Evolutionary conservation across 148 eudicot species (phyloP).

Genomic region (Rhododendron mucronatum): DNA sequence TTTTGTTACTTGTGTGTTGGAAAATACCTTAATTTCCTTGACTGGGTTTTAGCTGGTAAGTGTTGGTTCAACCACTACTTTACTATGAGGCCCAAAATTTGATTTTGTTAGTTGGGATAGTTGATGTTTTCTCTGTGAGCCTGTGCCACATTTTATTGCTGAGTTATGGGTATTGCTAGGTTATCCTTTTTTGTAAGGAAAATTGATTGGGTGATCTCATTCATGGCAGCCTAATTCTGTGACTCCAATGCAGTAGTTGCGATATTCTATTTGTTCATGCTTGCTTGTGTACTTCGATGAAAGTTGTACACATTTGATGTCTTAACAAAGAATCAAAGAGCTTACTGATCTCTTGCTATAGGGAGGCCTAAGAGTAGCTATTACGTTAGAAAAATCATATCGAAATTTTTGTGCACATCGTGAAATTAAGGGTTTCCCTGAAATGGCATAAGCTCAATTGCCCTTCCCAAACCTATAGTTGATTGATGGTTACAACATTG

Average conservation of each 20-base stretch:
- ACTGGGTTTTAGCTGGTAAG: not conserved
- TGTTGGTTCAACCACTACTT: slow-evolving; percentile 3
- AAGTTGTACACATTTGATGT: not conserved
- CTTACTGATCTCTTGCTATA: not conserved
- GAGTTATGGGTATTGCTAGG: not conserved
- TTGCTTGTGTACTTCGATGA: not conserved
- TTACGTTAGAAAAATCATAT: not conserved
- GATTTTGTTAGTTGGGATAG: not conserved
- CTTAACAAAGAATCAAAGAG: not conserved
- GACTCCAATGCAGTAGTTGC: not conserved
- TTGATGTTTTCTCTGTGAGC: not conserved
- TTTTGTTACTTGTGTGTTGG: not conserved
- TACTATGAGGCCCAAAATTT: not conserved
- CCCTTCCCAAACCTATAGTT: not conserved
- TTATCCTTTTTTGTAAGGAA: not conserved
- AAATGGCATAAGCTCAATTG: not conserved
- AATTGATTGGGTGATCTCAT: not conserved
- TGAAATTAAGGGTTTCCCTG: not conserved
- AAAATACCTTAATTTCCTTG: not conserved
- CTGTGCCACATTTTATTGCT: not conserved
- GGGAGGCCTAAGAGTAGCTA: not conserved
- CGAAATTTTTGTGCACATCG: not conserved
- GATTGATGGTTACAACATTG: not conserved
- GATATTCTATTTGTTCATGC: not conserved
- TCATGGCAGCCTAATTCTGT: not conserved